These are phyloP conservation scores for Fomitopsis palustris DNA, from an alignment of 1,284 basidiomycete species.

Conservation along the genomic window DNA sequence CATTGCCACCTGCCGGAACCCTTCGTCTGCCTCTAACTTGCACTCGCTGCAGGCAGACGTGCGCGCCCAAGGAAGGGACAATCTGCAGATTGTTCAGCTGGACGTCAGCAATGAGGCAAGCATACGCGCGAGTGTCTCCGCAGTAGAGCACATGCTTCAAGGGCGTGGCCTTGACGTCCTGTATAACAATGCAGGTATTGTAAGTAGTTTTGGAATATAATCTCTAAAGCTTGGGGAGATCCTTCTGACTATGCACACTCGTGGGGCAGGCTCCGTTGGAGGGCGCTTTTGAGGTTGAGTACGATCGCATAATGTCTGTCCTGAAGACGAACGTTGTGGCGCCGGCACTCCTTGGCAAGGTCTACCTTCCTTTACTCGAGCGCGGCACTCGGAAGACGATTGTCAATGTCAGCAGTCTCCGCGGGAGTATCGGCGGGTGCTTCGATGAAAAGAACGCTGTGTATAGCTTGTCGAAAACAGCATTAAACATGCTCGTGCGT, in stretches of 20 bases:
- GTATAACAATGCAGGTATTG: slow-evolving; percentile 37
- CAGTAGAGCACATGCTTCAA: slow-evolving; percentile 25
- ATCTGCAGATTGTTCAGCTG: slow-evolving; percentile 31
- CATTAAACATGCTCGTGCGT: slow-evolving; percentile 27
- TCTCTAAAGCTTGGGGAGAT: background rate
- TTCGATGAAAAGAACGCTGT: slow-evolving; percentile 15
- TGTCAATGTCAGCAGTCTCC: slow-evolving; percentile 28
- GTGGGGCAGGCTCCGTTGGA: background rate
- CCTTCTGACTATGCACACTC: background rate
- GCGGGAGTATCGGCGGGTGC: slow-evolving; percentile 26
- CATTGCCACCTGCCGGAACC: slow-evolving; percentile 36
- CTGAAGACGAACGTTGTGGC: slow-evolving; percentile 31
- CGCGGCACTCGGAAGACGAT: slow-evolving; percentile 29
- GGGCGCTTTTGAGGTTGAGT: slow-evolving; percentile 19
- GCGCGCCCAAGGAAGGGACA: slow-evolving; percentile 11
- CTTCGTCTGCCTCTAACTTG: slow-evolving; percentile 27
- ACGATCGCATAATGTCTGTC: slow-evolving; percentile 12
- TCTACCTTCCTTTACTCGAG: slow-evolving; percentile 29
- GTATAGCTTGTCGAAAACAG: slow-evolving; percentile 25
- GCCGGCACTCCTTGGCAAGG: slow-evolving; percentile 28
- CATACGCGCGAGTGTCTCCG: slow-evolving; percentile 25
- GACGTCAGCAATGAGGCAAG: slow-evolving; percentile 30
- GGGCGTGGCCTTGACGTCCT: slow-evolving; percentile 33
- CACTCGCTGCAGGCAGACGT: slow-evolving; percentile 21
- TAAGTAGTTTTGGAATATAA: slow-evolving; percentile 13